Base-by-base conservation (phyloP, 164 flowering plant species). In the Malania oleifera region DNA sequence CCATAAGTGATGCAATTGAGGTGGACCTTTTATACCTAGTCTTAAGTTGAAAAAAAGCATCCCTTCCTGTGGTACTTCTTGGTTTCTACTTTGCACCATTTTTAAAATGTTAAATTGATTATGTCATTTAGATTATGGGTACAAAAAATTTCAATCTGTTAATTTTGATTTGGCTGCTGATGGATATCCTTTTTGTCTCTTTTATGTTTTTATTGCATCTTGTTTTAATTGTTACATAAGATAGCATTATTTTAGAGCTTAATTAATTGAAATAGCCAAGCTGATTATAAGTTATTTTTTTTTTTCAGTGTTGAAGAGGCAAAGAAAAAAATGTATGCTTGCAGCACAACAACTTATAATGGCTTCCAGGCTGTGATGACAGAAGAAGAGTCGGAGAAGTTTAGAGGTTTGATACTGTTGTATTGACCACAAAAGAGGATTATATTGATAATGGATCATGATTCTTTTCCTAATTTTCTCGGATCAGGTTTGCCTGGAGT, bases 311-410 rank as follows among this genome's bases (percentile, higher is more conserved):
- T 85, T 23, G 97, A 91, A 75, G 96, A 91, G 72, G 97, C 96
- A 10, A 95, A 87, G 69, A 73, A 79, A 62, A 85, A 57, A 57
- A 95, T 91, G 49, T 95, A 91, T 78, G 97, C 99, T 14, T 85
- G 90, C 61, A 91, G 97, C 75, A 95, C 99, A 14, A 85, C 99
- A 15, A 88, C 88, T 19, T 95, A 88, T 65, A 54, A 49, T 6
- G 96, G 99, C n/a, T 95, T 95, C 76, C 99, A 95, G 67, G 91
- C 76, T 64, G 66, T 70, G 52, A 78, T 84, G 82, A 75, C 96
- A 2, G 90, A 91, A 68, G 93, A 80, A 56, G 85, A 79, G 72
- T 86, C 97, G 0, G 75, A 91, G 61, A 83, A 85, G 71, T 91
- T 91, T 65, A 60, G 76, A 56, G 84, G 97, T 85, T 69, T 27